Percentiles rank a stretch among this genome's conserved stretches.
Evolutionary conservation across 192 early-diverging fungal genomes (phyloP).

Genomic region (Coemansia guatemalensis): DNA sequence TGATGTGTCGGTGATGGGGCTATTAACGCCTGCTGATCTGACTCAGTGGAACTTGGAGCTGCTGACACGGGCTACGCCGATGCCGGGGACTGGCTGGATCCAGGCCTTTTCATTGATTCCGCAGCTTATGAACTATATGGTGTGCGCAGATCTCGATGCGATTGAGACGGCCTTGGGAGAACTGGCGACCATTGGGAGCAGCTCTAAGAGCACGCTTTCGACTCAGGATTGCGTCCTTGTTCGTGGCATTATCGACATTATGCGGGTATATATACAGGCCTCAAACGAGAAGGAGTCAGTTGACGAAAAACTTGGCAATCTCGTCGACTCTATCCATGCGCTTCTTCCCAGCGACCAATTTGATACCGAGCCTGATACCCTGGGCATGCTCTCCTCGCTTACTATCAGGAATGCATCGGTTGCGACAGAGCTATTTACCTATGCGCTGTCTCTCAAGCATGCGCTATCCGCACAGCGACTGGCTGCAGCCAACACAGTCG

Average conservation of each 20-base stretch:
- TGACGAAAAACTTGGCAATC: conserved; percentile 19
- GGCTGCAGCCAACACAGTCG: conserved; percentile 20
- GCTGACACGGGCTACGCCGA: conserved; percentile 35
- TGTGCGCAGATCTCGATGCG: conserved; percentile 15
- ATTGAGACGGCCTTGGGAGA: conserved; percentile 14
- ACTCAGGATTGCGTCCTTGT: conserved; percentile 21
- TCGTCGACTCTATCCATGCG: conserved; percentile 15
- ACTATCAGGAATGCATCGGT: conserved; percentile 18
- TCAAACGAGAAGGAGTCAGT: conserved; percentile 8
- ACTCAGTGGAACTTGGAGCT: conserved; percentile 37
- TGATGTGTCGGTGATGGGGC: conserved; percentile 64
- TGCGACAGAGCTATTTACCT: conserved; percentile 40
- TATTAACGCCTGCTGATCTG: conserved; percentile 30
- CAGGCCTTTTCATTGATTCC: conserved; percentile 32
- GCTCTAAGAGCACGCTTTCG: conserved; percentile 14
- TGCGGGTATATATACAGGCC: conserved; percentile 19
- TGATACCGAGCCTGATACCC: not conserved
- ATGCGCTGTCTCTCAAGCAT: conserved; percentile 23
- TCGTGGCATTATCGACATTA: conserved; percentile 24
- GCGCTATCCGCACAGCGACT: conserved; percentile 21
- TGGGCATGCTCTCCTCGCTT: conserved; percentile 8
- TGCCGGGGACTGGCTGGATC: conserved; percentile 29
- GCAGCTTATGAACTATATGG: conserved; percentile 46
- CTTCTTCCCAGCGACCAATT: conserved; percentile 10
- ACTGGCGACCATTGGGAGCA: conserved; percentile 9